Evolutionary conservation across 2,329 filamentous ascomycete species (phyloP), one percentile per base, ranked within the genome.

Genomic region (Biscogniauxia marginata): DNA sequence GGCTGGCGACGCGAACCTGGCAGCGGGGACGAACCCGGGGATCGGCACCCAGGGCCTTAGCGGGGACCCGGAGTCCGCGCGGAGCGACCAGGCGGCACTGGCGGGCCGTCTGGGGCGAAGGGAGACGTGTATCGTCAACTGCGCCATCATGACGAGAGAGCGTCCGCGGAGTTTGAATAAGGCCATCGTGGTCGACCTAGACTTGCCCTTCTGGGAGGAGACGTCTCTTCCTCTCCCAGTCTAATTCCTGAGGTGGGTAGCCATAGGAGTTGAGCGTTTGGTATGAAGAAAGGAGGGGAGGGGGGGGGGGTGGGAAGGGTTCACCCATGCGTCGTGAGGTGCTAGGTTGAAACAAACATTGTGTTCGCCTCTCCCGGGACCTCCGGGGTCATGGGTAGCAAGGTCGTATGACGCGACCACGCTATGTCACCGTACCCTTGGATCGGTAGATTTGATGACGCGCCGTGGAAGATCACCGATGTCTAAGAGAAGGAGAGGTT

Each of bases 51-150:
- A 62, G 43, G 74, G 75, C 21, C 70, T 79, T 54, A 75, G 77
- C 21, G 76, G 75, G 4, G 64, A 75, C 51, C 72, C 76, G 53
- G 65, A 63, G 16, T 78, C 77, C 18, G 65, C 63, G 34, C 70
- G 76, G 34, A 76, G 74, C 56, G 77, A 82, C 61, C 62, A 69
- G 25, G 65, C 64, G 47, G 77, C 75, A 3, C 67, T 81, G 39
- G 61, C 63, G 2, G 76, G 75, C 2, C 70, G 78, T 24, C 69
- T 74, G 62, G 75, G 77, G 47, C 78, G 84, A 63, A 76, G 69
- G 57, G 88, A 93, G 75, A 95, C 90, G 1, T 93, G 86, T 68
- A 76, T 96, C 52, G 82, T 95, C 63, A 96, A 96, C 73, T 89
- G 89, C 23, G 86, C 90, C 19, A 86, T 93, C 59, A 82, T 89